phyloP scores from a whole-genome alignment of 225 moss, liverwort and hornwort genomes.

The Thuidium tamariscinum region DNA sequence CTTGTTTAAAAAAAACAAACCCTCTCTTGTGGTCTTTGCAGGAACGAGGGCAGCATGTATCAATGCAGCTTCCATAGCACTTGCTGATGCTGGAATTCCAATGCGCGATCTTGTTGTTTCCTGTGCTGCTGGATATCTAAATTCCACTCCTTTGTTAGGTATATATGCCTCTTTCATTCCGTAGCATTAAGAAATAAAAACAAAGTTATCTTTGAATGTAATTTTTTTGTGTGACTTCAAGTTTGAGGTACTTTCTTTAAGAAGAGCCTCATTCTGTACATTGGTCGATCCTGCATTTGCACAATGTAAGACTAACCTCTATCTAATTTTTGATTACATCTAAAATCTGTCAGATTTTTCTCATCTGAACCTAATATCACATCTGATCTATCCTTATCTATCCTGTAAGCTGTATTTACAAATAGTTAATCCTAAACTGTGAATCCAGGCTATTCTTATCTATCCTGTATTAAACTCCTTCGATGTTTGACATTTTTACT shows the following conservation, averaged over 20 bases:
- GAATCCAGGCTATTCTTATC: neutral
- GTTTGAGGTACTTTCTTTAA: neutral
- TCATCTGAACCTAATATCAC: neutral
- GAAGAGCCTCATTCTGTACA: neutral
- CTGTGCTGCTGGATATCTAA: conserved; percentile 86
- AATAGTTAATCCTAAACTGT: neutral
- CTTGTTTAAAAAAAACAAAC: neutral
- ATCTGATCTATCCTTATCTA: neutral
- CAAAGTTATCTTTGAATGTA: neutral
- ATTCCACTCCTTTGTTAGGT: conserved; percentile 86
- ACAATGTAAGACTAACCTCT: neutral
- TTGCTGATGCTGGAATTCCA: conserved; percentile 96
- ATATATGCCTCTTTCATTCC: neutral
- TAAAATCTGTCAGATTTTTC: neutral
- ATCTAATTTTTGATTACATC: neutral
- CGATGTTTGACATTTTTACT: neutral
- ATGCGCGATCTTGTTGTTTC: conserved; percentile 93
- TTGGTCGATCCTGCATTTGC: neutral
- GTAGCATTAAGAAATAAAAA: neutral
- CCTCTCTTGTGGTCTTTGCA: conserved; percentile 5
- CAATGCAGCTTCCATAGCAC: conserved; percentile 88
- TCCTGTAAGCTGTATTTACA: neutral
- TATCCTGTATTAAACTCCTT: neutral
- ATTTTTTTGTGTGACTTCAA: neutral
- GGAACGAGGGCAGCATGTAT: conserved; percentile 87